phyloP scores from a whole-genome alignment of 495 filamentous ascomycete species.

The Xanthoparmelia taractica region DNA sequence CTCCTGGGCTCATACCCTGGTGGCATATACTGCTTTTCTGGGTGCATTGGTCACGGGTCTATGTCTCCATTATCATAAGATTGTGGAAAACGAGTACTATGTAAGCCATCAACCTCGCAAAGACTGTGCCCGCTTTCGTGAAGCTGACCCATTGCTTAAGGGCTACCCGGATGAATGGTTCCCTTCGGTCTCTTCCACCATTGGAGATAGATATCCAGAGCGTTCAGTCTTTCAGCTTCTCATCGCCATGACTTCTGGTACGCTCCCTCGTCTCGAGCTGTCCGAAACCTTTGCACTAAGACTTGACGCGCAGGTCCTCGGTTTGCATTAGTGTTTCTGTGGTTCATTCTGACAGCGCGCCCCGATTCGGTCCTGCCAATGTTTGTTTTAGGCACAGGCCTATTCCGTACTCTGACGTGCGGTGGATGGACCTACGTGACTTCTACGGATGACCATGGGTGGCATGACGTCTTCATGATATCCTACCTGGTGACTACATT shows the following conservation, averaged over 20 bases:
- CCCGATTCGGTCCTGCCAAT: constrained; percentile 70
- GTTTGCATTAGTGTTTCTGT: constrained; percentile 84
- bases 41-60: constrained; percentile 82
- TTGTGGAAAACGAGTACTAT: constrained; percentile 95
- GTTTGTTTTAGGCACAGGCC: constrained; percentile 67
- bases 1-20: constrained; percentile 74
- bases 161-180: constrained; percentile 99
- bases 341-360: constrained; percentile 80
- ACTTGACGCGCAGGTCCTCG: constrained; percentile 55
- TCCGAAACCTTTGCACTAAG: constrained; percentile 2
- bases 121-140: not conserved
- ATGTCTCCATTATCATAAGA: constrained; percentile 88
- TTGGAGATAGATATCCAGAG: constrained; percentile 96
- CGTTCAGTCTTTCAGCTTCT: constrained; percentile 94
- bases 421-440: constrained; percentile 99
- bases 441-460: constrained; percentile 95
- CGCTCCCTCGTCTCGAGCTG: constrained; percentile 3
- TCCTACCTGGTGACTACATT: constrained; percentile 91
- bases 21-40: constrained; percentile 85
- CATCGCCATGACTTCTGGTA: constrained; percentile 91
- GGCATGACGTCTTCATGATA: constrained; percentile 99
- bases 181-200: constrained; percentile 96
- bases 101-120: constrained; percentile 33
- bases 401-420: constrained; percentile 88
- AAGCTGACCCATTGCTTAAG: constrained; percentile 23